These are phyloP conservation scores for Lepiota venenata DNA, from an alignment of 768 basidiomycete species.

Conservation along the genomic window DNA sequence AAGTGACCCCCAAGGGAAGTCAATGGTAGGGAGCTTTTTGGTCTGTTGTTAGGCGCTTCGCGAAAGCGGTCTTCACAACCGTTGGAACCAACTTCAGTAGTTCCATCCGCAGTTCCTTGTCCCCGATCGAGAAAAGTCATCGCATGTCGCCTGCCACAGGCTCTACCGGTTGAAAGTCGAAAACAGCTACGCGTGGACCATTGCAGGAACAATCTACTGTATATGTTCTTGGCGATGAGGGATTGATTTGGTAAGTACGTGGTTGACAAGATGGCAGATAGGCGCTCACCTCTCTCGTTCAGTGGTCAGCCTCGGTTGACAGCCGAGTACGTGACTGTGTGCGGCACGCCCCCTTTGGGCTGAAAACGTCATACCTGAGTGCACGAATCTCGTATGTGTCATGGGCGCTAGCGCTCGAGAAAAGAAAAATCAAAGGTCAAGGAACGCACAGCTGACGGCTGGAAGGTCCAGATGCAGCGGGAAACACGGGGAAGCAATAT, in stretches of 20 bases:
- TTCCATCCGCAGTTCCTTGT: too few species aligned
- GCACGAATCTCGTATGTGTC: background rate
- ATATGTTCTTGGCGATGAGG: background rate
- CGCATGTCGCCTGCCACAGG: too few species aligned
- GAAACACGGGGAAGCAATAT: too few species aligned
- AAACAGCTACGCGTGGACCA: background rate
- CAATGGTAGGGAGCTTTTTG: too few species aligned
- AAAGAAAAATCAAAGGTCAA: background rate
- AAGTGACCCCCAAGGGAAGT: too few species aligned
- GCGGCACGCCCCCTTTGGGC: background rate
- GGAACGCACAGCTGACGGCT: too few species aligned
- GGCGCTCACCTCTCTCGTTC: background rate
- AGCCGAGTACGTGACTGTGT: background rate
- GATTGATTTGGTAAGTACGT: background rate
- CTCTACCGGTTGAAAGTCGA: background rate
- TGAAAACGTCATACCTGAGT: slow-evolving; percentile 3
- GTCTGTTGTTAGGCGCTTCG: too few species aligned
- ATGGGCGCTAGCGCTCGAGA: background rate
- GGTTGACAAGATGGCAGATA: slow-evolving; percentile 4
- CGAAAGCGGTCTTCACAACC: too few species aligned
- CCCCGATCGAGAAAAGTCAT: too few species aligned
- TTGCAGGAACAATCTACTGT: background rate
- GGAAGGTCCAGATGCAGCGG: too few species aligned
- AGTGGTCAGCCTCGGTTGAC: background rate
- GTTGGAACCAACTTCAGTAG: too few species aligned